Base-by-base conservation (phyloP, 371 early-diverging fungal genomes). In the Rhizopus sp. region DNA sequence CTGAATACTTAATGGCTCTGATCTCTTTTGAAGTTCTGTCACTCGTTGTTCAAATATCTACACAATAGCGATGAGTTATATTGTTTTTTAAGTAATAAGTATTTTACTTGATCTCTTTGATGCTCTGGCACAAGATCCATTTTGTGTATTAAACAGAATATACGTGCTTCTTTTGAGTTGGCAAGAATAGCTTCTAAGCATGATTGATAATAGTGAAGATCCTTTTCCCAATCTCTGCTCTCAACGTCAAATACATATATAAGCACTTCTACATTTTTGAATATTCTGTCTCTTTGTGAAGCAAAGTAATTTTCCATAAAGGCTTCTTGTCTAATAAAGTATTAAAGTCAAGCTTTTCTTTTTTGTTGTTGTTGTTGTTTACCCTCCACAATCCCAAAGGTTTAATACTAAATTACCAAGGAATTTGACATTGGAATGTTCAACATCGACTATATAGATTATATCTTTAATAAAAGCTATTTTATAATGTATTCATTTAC, bases 201-300 rank as follows among this genome's bases (percentile, higher is more conserved):
- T n/a, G 87, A 85, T 64, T 94, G 90, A 64, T 93, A 96, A 70
- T 95, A 92, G 50, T 86, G 80, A 73, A 96, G 75, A 68, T 98
- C 97, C 66, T 90, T 89, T 60, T 93, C 94, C 61, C 85, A 76
- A 63, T 96, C 96, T 50, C 93, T 77, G 37, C 89, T 90, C 72
- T 98, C 98, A 23, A 98, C 90, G 72, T 98, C 98, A 75, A 98
- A 96, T 50, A 96, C 96, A 65, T 95, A 98, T 63, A 98, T 96
- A 34, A 98, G 81, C 30, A 98, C 95, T 73, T 96, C 96, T n/a
- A 96, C 98, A 72, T 95, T 94, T 52, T 93, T 88, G 73, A 98
- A 98, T 42, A 98, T 94, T 63, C 93, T 91, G 57, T 96, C 95
- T 57, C 91, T 80, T 64, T 96, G 94, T 39, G 91, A 86, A 15